Percentiles rank a stretch among this genome's conserved stretches.
Conservation (phyloP, 495 filamentous ascomycete genomes). For the Xylaria cubensis region DNA sequence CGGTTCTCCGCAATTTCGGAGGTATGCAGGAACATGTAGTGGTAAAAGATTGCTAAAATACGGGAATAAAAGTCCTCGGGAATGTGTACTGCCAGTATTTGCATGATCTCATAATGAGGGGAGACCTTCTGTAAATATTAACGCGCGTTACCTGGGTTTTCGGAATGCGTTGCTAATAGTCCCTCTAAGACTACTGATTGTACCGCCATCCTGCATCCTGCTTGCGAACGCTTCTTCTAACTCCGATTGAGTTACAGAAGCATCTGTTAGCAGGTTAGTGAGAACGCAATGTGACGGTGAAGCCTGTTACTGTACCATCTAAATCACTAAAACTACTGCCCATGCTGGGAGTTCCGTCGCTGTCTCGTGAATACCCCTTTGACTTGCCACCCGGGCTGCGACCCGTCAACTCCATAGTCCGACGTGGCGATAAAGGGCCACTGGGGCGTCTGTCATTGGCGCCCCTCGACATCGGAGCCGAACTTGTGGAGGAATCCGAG, state of each 20-base stretch:
- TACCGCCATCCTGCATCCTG: constrained; percentile 83
- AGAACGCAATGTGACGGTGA: constrained; percentile 16
- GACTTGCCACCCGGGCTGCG: constrained; percentile 62
- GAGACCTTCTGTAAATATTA: neutral
- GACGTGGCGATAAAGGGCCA: constrained; percentile 56
- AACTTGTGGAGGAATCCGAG: constrained; percentile 68
- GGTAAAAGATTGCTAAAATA: neutral
- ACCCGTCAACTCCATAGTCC: constrained; percentile 62
- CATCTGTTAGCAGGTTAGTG: constrained; percentile 60
- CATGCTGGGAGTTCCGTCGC: constrained; percentile 93
- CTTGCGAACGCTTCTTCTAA: constrained; percentile 93
- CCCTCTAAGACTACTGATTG: constrained; percentile 80
- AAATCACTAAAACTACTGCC: constrained; percentile 97
- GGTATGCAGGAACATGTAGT: neutral
- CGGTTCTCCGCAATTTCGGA: neutral
- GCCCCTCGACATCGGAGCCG: constrained; percentile 40
- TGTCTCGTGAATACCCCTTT: constrained; percentile 64
- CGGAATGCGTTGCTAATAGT: constrained; percentile 67
- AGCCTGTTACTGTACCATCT: constrained; percentile 67
- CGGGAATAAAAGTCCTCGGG: neutral
- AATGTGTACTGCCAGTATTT: neutral
- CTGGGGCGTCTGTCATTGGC: constrained; percentile 26
- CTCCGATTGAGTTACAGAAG: constrained; percentile 91
- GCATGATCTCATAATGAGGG: neutral
- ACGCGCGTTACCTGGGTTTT: constrained; percentile 18